Conservation (phyloP, 192 early-diverging fungal genomes). For the Podila minutissima region DNA sequence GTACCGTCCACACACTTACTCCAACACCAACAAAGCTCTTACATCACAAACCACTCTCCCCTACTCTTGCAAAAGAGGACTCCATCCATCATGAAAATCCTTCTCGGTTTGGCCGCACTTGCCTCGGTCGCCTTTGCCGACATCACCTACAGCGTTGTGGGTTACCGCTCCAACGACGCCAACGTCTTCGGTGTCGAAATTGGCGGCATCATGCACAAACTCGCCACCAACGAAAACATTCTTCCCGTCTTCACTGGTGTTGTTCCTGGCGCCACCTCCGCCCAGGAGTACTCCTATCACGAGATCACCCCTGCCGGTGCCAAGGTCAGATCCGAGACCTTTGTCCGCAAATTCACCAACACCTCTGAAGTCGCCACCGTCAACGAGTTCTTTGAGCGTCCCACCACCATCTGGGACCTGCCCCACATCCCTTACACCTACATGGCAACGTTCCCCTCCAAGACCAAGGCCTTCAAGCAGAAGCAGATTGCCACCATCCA, state of each 20-base stretch:
- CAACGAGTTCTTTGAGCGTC: slow-evolving; percentile 62
- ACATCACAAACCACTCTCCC: background rate
- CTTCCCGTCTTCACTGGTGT: slow-evolving; percentile 24
- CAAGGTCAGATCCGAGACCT: slow-evolving; percentile 17
- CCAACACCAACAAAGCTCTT: background rate
- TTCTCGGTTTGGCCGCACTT: slow-evolving; percentile 25
- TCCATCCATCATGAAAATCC: slow-evolving; percentile 21
- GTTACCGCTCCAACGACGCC: background rate
- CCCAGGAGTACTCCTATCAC: slow-evolving; percentile 29
- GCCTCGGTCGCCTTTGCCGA: slow-evolving; percentile 33
- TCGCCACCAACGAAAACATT: background rate
- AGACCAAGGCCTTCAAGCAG: slow-evolving; percentile 50
- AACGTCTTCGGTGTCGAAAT: slow-evolving; percentile 20
- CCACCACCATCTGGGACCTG: slow-evolving; percentile 46
- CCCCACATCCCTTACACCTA: slow-evolving; percentile 58
- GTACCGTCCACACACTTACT: background rate
- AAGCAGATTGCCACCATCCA: slow-evolving; percentile 59
- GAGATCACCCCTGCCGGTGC: slow-evolving; percentile 7
- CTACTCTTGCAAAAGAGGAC: background rate
- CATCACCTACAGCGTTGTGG: slow-evolving; percentile 34
- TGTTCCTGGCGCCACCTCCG: slow-evolving; percentile 7
- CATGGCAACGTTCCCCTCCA: slow-evolving; percentile 51
- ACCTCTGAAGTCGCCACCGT: slow-evolving; percentile 10
- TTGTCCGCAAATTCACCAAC: slow-evolving; percentile 16
- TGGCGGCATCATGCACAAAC: slow-evolving; percentile 8